Evolutionary conservation across 2,329 filamentous ascomycete species (phyloP).

Genomic region (Aspergillus quadricinctus): DNA sequence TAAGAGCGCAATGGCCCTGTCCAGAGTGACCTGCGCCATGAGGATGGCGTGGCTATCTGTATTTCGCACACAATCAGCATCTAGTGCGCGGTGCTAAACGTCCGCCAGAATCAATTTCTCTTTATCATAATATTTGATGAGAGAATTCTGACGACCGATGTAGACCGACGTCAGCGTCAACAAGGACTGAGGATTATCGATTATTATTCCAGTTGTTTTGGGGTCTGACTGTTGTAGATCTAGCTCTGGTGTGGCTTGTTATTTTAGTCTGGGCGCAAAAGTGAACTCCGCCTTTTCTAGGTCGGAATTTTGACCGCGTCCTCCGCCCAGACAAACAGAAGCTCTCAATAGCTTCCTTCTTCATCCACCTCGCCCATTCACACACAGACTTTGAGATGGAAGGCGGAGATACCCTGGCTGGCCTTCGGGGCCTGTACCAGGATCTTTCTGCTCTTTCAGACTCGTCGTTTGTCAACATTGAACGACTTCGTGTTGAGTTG

Average conservation of each 20-base stretch:
- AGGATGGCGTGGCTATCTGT: conserved; percentile 1
- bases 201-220: not conserved
- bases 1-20: conserved; percentile 40
- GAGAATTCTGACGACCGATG: not conserved
- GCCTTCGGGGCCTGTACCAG: conserved; percentile 78
- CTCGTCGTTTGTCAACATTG: conserved; percentile 63
- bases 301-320: conserved; percentile 35
- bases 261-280: not conserved
- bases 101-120: not conserved
- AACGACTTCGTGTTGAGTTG: conserved; percentile 64
- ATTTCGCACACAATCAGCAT: not conserved
- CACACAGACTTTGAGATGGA: conserved; percentile 53
- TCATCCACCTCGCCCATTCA: conserved; percentile 23
- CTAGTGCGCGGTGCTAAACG: not conserved
- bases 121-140: not conserved
- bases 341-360: conserved; percentile 16
- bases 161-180: not conserved
- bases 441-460: conserved; percentile 76
- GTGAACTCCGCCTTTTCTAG: conserved; percentile 15
- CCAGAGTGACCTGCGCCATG: conserved; percentile 43
- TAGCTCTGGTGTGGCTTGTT: not conserved
- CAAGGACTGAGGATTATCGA: not conserved
- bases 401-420: conserved; percentile 66
- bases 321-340: conserved; percentile 32
- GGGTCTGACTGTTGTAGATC: not conserved